Conservation (phyloP, 768 basidiomycete genomes). For the Suillus placidus region DNA sequence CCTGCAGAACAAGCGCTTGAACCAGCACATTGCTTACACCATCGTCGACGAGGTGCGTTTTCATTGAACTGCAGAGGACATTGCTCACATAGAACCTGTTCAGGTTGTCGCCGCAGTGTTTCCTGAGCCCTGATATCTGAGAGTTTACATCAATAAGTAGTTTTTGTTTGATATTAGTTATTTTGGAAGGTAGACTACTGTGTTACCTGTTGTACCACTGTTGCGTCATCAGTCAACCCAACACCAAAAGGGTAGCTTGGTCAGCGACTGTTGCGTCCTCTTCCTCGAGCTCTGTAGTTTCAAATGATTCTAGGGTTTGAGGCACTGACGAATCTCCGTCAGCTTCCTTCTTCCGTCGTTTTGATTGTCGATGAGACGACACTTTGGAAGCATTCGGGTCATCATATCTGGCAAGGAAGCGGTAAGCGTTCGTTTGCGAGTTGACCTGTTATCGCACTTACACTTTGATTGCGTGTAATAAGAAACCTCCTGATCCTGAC, state of each 20-base stretch:
- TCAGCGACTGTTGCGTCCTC: neutral
- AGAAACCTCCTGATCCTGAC: conserved; percentile 85
- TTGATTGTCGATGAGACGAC: conserved; percentile 48
- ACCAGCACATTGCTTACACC: conserved; percentile 89
- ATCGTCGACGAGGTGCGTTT: conserved; percentile 82
- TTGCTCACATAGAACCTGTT: neutral
- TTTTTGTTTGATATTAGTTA: neutral
- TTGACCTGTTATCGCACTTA: conserved; percentile 36
- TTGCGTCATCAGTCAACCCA: neutral
- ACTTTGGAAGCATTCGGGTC: conserved; percentile 63
- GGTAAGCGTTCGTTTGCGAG: neutral
- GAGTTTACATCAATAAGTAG: neutral
- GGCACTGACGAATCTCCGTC: conserved; percentile 6
- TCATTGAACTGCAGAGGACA: neutral
- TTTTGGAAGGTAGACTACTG: neutral
- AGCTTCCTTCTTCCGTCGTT: conserved; percentile 38
- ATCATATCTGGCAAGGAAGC: conserved; percentile 53
- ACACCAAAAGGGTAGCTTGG: neutral
- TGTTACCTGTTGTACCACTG: neutral
- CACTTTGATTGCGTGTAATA: conserved; percentile 88
- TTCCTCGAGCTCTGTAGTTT: neutral
- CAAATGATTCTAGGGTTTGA: conserved; percentile 1
- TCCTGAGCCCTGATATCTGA: conserved; percentile 43
- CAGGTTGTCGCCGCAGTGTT: conserved; percentile 65
- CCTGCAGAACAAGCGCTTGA: conserved; percentile 90